phyloP scores from a whole-genome alignment of 345 rosid genomes.

The Ailanthus altissimus region DNA sequence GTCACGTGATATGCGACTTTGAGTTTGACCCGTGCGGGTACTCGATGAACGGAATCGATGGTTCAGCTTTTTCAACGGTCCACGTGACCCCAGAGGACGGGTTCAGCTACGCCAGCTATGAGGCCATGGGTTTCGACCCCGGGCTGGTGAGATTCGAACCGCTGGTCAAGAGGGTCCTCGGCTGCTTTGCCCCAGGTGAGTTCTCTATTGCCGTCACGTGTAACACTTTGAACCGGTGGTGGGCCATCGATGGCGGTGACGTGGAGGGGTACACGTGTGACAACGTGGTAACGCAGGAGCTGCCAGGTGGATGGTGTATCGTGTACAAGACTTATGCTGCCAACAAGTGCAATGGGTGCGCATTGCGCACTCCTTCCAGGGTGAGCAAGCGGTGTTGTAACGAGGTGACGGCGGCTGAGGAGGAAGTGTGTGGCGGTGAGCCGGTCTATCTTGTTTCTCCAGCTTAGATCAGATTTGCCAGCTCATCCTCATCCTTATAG shows the following conservation, averaged over 20 bases:
- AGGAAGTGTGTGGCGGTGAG: conserved; percentile 20
- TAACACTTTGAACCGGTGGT: conserved; percentile 19
- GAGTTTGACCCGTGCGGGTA: conserved; percentile 85
- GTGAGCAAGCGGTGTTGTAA: conserved; percentile 26
- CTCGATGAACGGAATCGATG: conserved; percentile 74
- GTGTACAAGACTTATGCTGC: conserved; percentile 30
- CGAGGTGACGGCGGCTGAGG: conserved; percentile 28
- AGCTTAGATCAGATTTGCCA: background rate
- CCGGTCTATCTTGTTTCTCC: conserved; percentile 29
- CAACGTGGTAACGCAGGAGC: conserved; percentile 44
- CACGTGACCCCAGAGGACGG: conserved; percentile 89
- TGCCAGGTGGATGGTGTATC: conserved; percentile 42
- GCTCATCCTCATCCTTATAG: background rate
- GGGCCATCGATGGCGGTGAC: conserved; percentile 30
- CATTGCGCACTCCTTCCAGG: background rate
- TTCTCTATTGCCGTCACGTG: conserved; percentile 60
- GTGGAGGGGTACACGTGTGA: conserved; percentile 47
- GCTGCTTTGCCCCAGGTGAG: conserved; percentile 58
- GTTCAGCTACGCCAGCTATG: conserved; percentile 86
- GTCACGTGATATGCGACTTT: conserved; percentile 62
- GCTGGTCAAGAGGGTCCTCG: conserved; percentile 46
- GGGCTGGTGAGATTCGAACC: conserved; percentile 35
- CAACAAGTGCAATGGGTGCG: background rate
- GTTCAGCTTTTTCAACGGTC: conserved; percentile 53
- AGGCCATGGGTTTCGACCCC: conserved; percentile 56